phyloP scores from a whole-genome alignment of 2,329 filamentous ascomycete genomes.

The Neonectria neomacrospora region DNA sequence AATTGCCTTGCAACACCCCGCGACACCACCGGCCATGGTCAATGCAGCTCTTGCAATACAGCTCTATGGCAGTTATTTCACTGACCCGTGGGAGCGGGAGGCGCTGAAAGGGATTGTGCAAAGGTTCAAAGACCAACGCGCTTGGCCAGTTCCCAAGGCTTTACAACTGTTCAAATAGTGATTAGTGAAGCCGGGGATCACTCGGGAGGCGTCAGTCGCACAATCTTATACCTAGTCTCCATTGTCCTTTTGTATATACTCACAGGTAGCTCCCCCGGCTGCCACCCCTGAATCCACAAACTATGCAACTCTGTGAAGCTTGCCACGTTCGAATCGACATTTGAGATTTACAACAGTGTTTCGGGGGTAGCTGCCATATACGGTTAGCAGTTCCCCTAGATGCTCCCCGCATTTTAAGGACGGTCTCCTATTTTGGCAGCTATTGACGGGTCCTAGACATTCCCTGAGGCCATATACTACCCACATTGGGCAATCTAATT shows the following conservation, averaged over 20 bases:
- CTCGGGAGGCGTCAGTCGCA: too few relatives aligned
- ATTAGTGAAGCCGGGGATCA: not conserved
- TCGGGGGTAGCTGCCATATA: slow-evolving; percentile 11
- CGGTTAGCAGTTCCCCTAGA: slow-evolving; percentile 10
- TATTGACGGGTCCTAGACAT: too few relatives aligned
- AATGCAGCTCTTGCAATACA: slow-evolving; percentile 33
- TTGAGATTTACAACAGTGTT: not conserved
- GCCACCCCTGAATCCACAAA: not conserved
- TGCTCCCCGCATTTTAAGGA: slow-evolving; percentile 1
- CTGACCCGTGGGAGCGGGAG: slow-evolving; percentile 37
- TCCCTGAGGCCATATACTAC: too few relatives aligned
- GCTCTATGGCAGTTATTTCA: slow-evolving; percentile 37
- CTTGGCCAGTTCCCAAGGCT: slow-evolving; percentile 34
- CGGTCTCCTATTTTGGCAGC: not conserved
- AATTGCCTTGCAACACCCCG: slow-evolving; percentile 30
- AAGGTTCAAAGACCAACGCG: slow-evolving; percentile 34
- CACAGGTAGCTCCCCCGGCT: slow-evolving; percentile 8
- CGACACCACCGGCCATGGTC: slow-evolving; percentile 30
- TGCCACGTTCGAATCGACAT: not conserved
- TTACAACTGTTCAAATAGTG: slow-evolving; percentile 16
- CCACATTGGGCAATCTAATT: slow-evolving; percentile 2
- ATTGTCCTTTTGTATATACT: too few relatives aligned
- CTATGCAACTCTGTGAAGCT: not conserved
- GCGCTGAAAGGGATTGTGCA: slow-evolving; percentile 31
- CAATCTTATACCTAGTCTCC: too few relatives aligned